Base-by-base conservation (phyloP, 345 rosid genomes). In the Aethionema arabicum region DNA sequence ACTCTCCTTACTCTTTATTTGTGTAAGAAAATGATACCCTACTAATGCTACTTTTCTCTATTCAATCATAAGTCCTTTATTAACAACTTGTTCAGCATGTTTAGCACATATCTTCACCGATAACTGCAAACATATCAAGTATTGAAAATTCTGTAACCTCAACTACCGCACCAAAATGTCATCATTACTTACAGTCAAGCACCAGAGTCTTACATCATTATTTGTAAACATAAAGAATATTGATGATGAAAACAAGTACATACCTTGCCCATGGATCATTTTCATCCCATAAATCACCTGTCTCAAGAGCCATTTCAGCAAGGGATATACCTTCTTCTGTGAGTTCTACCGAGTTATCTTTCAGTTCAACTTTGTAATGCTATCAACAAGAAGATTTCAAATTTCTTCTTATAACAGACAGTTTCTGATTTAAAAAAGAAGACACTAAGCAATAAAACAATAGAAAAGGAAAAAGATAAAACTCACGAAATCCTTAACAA, bases 241-340 rank as follows among this genome's bases (percentile, higher is more conserved):
- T 11, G 45, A 29, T 8, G 52, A 59, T 74, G 57, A 37, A 14
- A 53, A 52, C 55, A 64, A 63, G 52, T 11, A 45, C 52, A 70
- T 73, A 88, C 98, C 96, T 91, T 14, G 98, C 98, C 96, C 98
- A 91, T 50, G 90, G 98, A 72, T 91, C 96, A 80, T 80, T 91
- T 70, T 91, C 98, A 66, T 88, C 95, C 98, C 98, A 91, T 49
- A 91, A 76, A 72, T 91, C 98, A 74, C 76, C 73, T 42, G 98
- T 91, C 74, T 88, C 96, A 60, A 91, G 96, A 71, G 95, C 98
- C 90, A 83, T 78, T 83, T 91, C 98, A 50, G 98, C 88, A 49
- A 91, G 95, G 35, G 72, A 66, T 75, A 91, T 91, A 72, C 98
- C 98, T 66, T 86, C 90, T 60, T 88, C 98, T 6, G 95, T 91